Evolutionary conservation across 805 yeast genomes (phyloP).

Genomic region (Nakazawaea peltata): DNA sequence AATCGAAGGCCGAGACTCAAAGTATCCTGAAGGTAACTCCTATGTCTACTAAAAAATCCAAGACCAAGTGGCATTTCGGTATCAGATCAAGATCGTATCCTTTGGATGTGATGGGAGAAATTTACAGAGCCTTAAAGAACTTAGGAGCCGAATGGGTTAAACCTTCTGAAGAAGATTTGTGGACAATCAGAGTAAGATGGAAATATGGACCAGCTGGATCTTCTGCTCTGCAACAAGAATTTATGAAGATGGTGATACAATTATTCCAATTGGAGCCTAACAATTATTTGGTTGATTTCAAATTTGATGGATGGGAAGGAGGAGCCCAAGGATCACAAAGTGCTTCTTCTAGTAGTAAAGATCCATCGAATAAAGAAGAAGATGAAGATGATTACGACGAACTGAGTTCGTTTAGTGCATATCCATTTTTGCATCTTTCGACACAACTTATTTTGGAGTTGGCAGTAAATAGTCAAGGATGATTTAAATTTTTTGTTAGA

Average conservation of each 20-base stretch:
- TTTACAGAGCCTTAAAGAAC: constrained; percentile 86
- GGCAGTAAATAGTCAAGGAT: constrained; percentile 83
- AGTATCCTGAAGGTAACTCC: constrained; percentile 29
- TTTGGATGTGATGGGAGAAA: constrained; percentile 97
- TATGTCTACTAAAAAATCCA: constrained; percentile 69
- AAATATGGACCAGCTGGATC: constrained; percentile 45
- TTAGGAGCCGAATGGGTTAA: constrained; percentile 97
- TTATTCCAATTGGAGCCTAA: constrained; percentile 93
- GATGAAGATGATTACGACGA: constrained; percentile 44
- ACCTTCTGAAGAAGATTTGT: constrained; percentile 88
- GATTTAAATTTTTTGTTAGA: constrained; percentile 4
- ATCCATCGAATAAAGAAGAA: constrained; percentile 19
- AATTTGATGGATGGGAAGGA: constrained; percentile 94
- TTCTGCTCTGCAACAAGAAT: constrained; percentile 29
- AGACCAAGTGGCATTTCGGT: constrained; percentile 98
- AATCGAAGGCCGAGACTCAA: constrained; percentile 36
- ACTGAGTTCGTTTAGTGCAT: constrained; percentile 87
- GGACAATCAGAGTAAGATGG: constrained; percentile 97
- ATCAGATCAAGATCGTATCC: constrained; percentile 95
- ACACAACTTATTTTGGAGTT: constrained; percentile 91
- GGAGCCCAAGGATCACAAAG: too few relatives aligned
- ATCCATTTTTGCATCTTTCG: constrained; percentile 89
- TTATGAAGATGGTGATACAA: constrained; percentile 96
- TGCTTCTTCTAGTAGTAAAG: constrained; percentile 15
- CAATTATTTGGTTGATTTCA: constrained; percentile 92